Percentiles rank a stretch among this genome's conserved stretches.
phyloP scores from a whole-genome alignment of 129 eudicot genomes.

The Escallonia rubra region DNA sequence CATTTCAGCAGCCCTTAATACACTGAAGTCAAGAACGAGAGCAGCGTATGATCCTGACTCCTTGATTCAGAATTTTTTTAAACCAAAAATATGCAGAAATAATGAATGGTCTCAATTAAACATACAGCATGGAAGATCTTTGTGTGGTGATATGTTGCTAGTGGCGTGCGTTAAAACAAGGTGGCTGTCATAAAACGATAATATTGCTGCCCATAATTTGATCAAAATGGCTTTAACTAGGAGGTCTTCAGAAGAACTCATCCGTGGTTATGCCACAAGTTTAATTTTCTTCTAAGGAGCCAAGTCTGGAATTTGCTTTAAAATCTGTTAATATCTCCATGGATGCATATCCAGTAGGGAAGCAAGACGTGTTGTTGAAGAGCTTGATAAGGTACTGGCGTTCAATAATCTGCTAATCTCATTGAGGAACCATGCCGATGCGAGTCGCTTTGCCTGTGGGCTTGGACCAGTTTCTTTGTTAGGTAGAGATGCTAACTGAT shows the following conservation, averaged over 20 bases:
- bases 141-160: no score
- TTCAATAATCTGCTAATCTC: slow-evolving; percentile 67
- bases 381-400: slow-evolving; percentile 72
- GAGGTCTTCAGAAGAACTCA: no score
- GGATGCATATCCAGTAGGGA: slow-evolving; percentile 33
- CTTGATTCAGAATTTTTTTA: neutral
- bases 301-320: no score
- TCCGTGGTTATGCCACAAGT: no score
- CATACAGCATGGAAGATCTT: no score
- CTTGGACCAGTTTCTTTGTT: slow-evolving; percentile 69
- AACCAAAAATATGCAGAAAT: no score
- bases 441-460: slow-evolving; percentile 84
- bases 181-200: no score
- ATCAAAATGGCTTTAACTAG: no score
- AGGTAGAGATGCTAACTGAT: slow-evolving; percentile 36
- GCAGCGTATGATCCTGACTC: slow-evolving; percentile 43
- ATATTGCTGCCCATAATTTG: no score
- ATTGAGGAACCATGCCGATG: slow-evolving; percentile 74
- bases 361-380: slow-evolving; percentile 55
- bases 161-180: no score
- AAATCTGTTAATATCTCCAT: no score
- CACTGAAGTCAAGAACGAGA: slow-evolving; percentile 69
- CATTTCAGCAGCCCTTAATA: slow-evolving; percentile 50
- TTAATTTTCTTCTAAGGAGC: neutral
- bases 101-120: no score